These are phyloP conservation scores for Beauveria sp. DNA, from an alignment of 2,329 filamentous ascomycete genomes.

Conservation along the genomic window DNA sequence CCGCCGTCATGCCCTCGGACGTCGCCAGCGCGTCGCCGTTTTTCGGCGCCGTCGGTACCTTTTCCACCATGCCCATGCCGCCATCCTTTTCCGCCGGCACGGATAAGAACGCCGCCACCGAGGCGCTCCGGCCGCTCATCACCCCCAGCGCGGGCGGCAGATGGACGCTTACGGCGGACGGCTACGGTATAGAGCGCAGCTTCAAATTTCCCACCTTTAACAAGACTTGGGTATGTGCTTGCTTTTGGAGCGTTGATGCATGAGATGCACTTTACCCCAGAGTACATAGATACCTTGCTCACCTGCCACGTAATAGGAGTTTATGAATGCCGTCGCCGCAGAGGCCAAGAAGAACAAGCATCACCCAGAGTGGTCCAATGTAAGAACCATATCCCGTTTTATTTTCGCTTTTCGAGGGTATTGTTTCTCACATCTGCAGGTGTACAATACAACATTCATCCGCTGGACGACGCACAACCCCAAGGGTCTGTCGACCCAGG, in stretches of 20 bases:
- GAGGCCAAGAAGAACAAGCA: constrained; percentile 62
- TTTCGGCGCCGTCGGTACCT: constrained; percentile 5
- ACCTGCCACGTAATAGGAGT: constrained; percentile 41
- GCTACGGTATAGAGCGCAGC: constrained; percentile 48
- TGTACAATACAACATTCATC: constrained; percentile 63
- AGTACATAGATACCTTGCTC: background rate
- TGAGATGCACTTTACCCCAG: background rate
- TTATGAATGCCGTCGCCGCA: constrained; percentile 64
- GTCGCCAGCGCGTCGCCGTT: constrained; percentile 2
- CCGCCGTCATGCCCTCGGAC: constrained; percentile 6
- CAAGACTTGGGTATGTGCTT: constrained; percentile 53
- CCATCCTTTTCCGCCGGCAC: constrained; percentile 39
- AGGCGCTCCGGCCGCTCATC: constrained; percentile 33
- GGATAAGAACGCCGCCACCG: constrained; percentile 29
- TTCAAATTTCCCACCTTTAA: constrained; percentile 60
- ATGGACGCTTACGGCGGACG: constrained; percentile 44
- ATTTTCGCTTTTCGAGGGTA: background rate
- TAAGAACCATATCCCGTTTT: constrained; percentile 24
- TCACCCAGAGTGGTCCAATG: constrained; percentile 72
- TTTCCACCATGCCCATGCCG: constrained; percentile 19
- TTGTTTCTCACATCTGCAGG: constrained; percentile 29
- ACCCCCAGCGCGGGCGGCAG: constrained; percentile 26
- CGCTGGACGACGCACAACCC: constrained; percentile 68
- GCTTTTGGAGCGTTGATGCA: background rate
- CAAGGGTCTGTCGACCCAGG: constrained; percentile 55